phyloP scores from a whole-genome alignment of 768 basidiomycete genomes.

The Tremella fuciformis region DNA sequence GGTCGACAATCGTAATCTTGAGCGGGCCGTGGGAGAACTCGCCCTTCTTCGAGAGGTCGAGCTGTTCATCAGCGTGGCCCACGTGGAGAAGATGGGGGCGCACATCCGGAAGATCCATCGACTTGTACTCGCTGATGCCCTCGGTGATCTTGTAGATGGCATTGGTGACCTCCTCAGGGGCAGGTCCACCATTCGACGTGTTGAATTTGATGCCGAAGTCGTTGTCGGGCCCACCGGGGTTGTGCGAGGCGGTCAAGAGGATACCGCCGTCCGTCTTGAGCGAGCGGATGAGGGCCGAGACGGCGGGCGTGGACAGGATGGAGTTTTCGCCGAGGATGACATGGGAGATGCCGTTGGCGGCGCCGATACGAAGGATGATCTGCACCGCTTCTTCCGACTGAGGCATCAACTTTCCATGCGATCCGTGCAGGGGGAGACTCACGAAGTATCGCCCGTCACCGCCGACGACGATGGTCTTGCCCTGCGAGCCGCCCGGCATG shows the following conservation, averaged over 20 bases:
- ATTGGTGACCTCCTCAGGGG: slow-evolving; percentile 93
- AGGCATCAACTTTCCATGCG: slow-evolving; percentile 57
- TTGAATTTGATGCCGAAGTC: slow-evolving; percentile 99
- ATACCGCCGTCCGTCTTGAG: slow-evolving; percentile 97
- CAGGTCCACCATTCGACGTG: slow-evolving; percentile 93
- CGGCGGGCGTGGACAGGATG: slow-evolving; percentile 95
- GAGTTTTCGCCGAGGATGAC: slow-evolving; percentile 87
- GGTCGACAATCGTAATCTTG: slow-evolving; percentile 86
- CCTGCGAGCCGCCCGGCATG: slow-evolving; percentile 67
- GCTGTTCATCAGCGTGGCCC: slow-evolving; percentile 53
- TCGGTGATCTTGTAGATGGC: slow-evolving; percentile 90
- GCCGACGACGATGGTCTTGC: slow-evolving; percentile 83
- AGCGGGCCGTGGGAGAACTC: slow-evolving; percentile 76
- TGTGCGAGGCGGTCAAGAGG: slow-evolving; percentile 93
- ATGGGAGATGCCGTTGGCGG: slow-evolving; percentile 86
- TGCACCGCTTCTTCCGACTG: slow-evolving; percentile 61
- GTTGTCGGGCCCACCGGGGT: slow-evolving; percentile 95
- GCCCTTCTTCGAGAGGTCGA: slow-evolving; percentile 81
- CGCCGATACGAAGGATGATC: slow-evolving; percentile 87
- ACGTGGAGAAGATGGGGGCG: slow-evolving; percentile 42
- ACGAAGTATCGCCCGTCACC: slow-evolving; percentile 89
- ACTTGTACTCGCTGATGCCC: slow-evolving; percentile 77
- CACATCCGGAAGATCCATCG: slow-evolving; percentile 72
- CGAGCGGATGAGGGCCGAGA: slow-evolving; percentile 90
- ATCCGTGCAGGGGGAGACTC: slow-evolving; percentile 15